Percentiles rank a stretch among this genome's conserved stretches.
These are phyloP conservation scores for Diaporthe vaccinii DNA, from an alignment of 2,329 filamentous ascomycete species.

Conservation along the genomic window DNA sequence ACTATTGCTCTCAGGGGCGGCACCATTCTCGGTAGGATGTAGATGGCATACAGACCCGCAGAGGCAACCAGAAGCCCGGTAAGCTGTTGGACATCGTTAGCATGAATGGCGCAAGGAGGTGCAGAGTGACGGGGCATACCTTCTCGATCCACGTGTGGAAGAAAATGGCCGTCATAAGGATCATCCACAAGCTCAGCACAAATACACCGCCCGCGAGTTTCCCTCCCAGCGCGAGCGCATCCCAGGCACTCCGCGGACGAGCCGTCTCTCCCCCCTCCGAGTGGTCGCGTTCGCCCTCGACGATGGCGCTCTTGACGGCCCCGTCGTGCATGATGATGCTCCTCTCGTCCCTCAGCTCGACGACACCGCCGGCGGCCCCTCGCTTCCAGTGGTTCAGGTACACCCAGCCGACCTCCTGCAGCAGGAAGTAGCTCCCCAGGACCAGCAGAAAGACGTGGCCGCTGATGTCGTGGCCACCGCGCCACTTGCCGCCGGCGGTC, in stretches of 20 bases:
- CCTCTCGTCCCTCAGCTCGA: constrained; percentile 69
- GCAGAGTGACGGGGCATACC: constrained; percentile 61
- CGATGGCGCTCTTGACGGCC: constrained; percentile 70
- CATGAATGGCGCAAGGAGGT: fast-evolving
- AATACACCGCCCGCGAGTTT: constrained; percentile 75
- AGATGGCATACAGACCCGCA: constrained; percentile 62
- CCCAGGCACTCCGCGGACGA: constrained; percentile 41
- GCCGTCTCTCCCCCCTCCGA: not conserved
- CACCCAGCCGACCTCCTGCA: constrained; percentile 81
- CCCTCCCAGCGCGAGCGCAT: constrained; percentile 59
- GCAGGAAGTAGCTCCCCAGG: constrained; percentile 83
- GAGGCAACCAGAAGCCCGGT: constrained; percentile 66
- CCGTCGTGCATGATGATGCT: constrained; percentile 76
- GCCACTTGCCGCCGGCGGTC: constrained; percentile 85
- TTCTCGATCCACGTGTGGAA: constrained; percentile 99
- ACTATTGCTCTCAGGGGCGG: constrained; percentile 60
- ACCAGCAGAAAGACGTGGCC: constrained; percentile 96
- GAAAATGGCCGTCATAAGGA: constrained; percentile 98
- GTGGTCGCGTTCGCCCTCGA: constrained; percentile 57
- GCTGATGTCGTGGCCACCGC: constrained; percentile 95
- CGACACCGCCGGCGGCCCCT: constrained; percentile 44
- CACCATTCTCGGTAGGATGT: constrained; percentile 65
- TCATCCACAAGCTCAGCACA: constrained; percentile 89
- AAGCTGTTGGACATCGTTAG: constrained; percentile 56
- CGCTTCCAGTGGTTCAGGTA: constrained; percentile 58